Base-by-base conservation (phyloP, 345 rosid species). In the Salix brachista region DNA sequence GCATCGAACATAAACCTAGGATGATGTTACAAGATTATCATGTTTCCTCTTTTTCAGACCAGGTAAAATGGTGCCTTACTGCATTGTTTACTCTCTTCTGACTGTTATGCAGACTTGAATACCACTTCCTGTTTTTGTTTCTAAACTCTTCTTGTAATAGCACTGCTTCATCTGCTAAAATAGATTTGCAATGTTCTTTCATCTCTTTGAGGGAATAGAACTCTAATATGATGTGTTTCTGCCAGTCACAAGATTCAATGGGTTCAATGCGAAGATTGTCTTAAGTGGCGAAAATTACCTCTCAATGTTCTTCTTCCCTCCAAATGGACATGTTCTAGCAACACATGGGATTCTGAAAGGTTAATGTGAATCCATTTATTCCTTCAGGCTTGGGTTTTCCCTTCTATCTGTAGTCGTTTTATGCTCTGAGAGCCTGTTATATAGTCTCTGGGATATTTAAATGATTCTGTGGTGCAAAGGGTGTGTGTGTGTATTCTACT, bases 181-280 rank as follows among this genome's bases (percentile, higher is more conserved):
- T 65, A 17, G 36, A 60, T 60, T 60, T 60, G 14, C 32, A 30
- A 65, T 28, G 23, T 13, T 3, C 17, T 10, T n/a, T 54, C 52
- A n/a, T 28, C 68, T 50, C 65, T 50, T 50, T 36, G 30, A 1
- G 52, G 52, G 14, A 70, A 60, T 60, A 60, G 13, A 39, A 32
- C 39, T n/a, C 41, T 21, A 67, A 67, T 32, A 18, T 41, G 4
- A 25, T 13, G 25, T 58, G 41, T 34, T 48, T 42, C 70, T 80
- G 68, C 68, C 89, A 91, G 96, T 70, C 84, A 82, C 78, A 89
- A 84, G 85, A 67, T 86, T 66, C 96, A 87, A 76, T 91, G 96
- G 96, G 87, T 73, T 81, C 94, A 89, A 70, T 91, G 96, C 60
- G 96, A 90, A 80, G 90, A 88, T 74, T 91, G 94, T 77, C 83